Evolutionary conservation across 192 early-diverging fungal genomes (phyloP), one percentile per base, ranked within the genome.

Genomic region (Powellomyces hirtus): DNA sequence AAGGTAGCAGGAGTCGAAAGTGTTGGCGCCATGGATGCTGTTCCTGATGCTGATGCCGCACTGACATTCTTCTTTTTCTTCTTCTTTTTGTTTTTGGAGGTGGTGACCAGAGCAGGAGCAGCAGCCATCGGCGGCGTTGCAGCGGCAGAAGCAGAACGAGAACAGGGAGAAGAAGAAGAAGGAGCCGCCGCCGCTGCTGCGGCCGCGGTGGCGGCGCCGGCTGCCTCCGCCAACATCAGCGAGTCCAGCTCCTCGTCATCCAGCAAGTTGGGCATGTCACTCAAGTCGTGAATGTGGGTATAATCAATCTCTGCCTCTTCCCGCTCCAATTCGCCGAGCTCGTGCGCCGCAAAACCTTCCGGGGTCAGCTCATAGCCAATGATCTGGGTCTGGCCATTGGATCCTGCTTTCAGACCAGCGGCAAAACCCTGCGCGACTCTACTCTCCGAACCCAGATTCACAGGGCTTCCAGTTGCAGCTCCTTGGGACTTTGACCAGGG

Each of bases 61-160:
- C n/a, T n/a, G n/a, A n/a, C 63, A 14, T 30, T 30, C 35, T 64
- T 64, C 44, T 64, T 64, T 31, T 64, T 64, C 63, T 64, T 64
- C 35, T 64, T 64, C 63, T 64, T 64, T 49, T 51, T 64, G 0
- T n/a, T 22, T 51, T 64, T 64, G 3, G 37, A 20, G 3, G 59
- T 40, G 22, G 59, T 18, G n/a, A 20, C 37, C 26, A 24, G 13
- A 4, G 37, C 18, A 11, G 60, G 53, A 16, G 53, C 60, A 26
- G 46, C 26, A 24, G 4, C 46, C 46, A 3, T 24, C 16, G 46
- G 3, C 46, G 46, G n/a, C 46, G 46, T 2, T 49, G 46, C 26
- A 2, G 3, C 16, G 46, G 46, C 2, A 49, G 26, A 49, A 3
- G 46, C n/a, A n/a, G n/a, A n/a, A n/a, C n/a, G n/a, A n/a, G n/a